These are phyloP conservation scores for Mycena floridula DNA, from an alignment of 768 basidiomycete genomes.

Conservation along the genomic window DNA sequence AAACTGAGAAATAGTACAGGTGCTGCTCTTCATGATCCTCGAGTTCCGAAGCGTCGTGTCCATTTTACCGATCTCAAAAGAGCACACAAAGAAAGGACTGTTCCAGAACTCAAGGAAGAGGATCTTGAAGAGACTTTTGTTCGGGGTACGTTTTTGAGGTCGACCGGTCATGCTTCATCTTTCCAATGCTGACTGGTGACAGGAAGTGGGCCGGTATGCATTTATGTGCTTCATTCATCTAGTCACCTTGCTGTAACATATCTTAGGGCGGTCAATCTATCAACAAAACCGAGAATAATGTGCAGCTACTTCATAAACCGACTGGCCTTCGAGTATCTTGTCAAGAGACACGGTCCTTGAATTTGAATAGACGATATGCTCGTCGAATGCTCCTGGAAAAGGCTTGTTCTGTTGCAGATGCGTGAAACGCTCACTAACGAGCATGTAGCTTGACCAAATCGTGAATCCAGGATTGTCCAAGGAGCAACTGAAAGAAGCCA, in stretches of 20 bases:
- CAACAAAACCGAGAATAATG: constrained; percentile 91
- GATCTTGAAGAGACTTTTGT: constrained; percentile 89
- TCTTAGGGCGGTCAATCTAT: constrained; percentile 86
- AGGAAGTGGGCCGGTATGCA: constrained; percentile 78
- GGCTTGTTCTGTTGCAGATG: constrained; percentile 40
- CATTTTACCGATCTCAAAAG: constrained; percentile 69
- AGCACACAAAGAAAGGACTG: constrained; percentile 53
- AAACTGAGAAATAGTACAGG: constrained; percentile 11
- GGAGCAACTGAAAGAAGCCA: constrained; percentile 60
- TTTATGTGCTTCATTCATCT: constrained; percentile 11
- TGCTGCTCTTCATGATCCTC: constrained; percentile 16
- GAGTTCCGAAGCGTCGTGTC: no score
- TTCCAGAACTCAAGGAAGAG: constrained; percentile 67
- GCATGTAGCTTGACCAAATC: constrained; percentile 64
- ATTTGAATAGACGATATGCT: constrained; percentile 74
- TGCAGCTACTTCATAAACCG: constrained; percentile 84
- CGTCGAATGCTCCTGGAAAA: constrained; percentile 70
- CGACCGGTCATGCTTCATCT: not conserved
- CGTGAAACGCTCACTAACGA: not conserved
- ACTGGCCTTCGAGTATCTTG: constrained; percentile 83
- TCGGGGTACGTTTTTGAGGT: constrained; percentile 46
- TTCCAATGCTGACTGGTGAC: constrained; percentile 6
- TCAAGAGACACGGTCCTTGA: constrained; percentile 83
- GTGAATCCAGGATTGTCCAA: constrained; percentile 76
- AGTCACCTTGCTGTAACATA: constrained; percentile 19